phyloP scores from a whole-genome alignment of 805 yeast species.

The Ogataea henricii region DNA sequence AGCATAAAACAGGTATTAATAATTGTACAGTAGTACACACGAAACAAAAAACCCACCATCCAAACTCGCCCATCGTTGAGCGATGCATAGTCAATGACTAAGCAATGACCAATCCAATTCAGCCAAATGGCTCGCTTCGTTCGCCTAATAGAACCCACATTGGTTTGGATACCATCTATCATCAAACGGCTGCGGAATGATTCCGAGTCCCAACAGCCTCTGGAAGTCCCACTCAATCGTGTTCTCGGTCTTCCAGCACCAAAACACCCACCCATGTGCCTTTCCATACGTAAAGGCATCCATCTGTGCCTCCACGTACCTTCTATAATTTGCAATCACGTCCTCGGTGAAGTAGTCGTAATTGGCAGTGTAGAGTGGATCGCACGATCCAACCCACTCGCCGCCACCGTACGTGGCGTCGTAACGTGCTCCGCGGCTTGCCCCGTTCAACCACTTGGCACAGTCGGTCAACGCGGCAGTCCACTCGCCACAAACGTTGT shows the following conservation, averaged over 20 bases:
- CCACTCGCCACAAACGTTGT: slow-evolving; percentile 87
- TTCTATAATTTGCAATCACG: slow-evolving; percentile 59
- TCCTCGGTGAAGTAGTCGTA: slow-evolving; percentile 57
- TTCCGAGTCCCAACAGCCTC: slow-evolving; percentile 52
- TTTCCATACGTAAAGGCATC: slow-evolving; percentile 62
- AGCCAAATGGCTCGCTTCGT: background rate
- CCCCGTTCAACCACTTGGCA: slow-evolving; percentile 86
- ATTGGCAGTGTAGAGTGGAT: slow-evolving; percentile 43
- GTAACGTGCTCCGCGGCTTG: slow-evolving; percentile 77
- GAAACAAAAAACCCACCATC: too few relatives aligned
- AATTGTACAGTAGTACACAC: too few relatives aligned
- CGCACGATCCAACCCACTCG: slow-evolving; percentile 63
- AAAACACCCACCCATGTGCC: slow-evolving; percentile 85
- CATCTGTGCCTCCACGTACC: slow-evolving; percentile 84
- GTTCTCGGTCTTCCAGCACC: slow-evolving; percentile 90
- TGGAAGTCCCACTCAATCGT: slow-evolving; percentile 85
- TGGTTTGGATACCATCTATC: slow-evolving; percentile 33
- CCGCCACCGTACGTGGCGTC: slow-evolving; percentile 55
- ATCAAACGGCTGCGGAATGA: slow-evolving; percentile 79
- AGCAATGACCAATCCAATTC: too few relatives aligned
- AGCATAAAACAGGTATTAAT: too few relatives aligned
- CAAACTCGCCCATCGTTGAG: too few relatives aligned
- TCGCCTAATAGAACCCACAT: slow-evolving; percentile 28
- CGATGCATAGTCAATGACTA: too few relatives aligned
- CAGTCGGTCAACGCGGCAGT: slow-evolving; percentile 92